Evolutionary conservation across 2,329 filamentous ascomycete species (phyloP).

Genomic region (Penicillium thymicola): DNA sequence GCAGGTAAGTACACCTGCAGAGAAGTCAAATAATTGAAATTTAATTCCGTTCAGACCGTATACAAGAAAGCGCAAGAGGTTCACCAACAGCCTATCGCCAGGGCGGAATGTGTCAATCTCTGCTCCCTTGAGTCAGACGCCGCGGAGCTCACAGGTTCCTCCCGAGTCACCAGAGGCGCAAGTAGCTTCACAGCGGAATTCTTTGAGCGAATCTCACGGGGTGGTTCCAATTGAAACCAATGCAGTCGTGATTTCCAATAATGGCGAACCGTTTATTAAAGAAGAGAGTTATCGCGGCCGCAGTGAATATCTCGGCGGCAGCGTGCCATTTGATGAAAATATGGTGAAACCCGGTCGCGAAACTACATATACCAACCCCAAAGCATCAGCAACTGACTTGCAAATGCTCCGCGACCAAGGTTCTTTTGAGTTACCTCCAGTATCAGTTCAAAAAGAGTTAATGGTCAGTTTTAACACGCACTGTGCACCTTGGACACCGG

Average conservation of each 20-base stretch:
- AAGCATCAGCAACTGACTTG: constrained; percentile 19
- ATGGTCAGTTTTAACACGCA: constrained; percentile 42
- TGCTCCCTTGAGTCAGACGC: constrained; percentile 21
- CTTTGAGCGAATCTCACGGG: constrained; percentile 2
- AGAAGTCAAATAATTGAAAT: neutral
- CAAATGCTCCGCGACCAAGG: constrained; percentile 26
- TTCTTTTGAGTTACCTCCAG: constrained; percentile 23
- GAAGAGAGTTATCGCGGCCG: constrained; percentile 29
- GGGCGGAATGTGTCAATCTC: constrained; percentile 11
- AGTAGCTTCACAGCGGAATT: constrained; percentile 5
- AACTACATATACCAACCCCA: constrained; percentile 21
- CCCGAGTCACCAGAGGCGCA: constrained; percentile 8
- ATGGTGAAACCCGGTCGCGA: constrained; percentile 28
- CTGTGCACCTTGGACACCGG: constrained; percentile 43
- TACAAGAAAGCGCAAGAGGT: constrained; percentile 33
- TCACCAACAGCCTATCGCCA: constrained; percentile 36
- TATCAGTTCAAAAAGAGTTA: constrained; percentile 34
- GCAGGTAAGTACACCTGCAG: constrained; percentile 18
- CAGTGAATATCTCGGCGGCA: constrained; percentile 25
- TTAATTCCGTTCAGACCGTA: constrained; percentile 19
- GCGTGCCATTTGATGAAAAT: constrained; percentile 28
- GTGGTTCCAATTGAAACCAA: constrained; percentile 1
- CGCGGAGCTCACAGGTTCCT: constrained; percentile 20
- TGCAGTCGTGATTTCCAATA: neutral
- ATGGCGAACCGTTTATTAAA: constrained; percentile 22